phyloP scores from a whole-genome alignment of 106 monocot species.

The Posidonia australis region DNA sequence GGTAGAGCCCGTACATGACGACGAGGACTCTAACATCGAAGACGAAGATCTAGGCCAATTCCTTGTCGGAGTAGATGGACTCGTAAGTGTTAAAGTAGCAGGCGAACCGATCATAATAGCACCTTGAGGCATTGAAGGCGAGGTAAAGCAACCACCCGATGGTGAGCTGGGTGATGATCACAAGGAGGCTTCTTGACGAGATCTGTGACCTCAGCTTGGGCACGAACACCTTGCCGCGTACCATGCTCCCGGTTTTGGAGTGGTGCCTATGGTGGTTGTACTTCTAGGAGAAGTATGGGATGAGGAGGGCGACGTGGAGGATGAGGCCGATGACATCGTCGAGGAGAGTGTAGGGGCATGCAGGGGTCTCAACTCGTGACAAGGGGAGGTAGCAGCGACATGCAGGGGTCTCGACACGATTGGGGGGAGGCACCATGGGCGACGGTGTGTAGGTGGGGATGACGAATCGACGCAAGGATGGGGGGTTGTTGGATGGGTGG shows the following conservation, averaged over 20 bases:
- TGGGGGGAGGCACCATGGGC: no score
- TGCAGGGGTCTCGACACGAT: no score
- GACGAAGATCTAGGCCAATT: slow-evolving; percentile 52
- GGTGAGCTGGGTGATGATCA: no score
- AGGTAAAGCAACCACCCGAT: no score
- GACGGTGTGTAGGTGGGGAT: no score
- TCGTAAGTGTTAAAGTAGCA: slow-evolving; percentile 58
- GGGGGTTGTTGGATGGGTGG: no score
- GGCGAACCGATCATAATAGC: slow-evolving; percentile 64
- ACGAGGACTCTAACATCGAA: slow-evolving; percentile 48
- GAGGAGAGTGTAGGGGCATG: slow-evolving; percentile 36
- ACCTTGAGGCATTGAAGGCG: no score
- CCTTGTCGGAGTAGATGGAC: slow-evolving; percentile 50
- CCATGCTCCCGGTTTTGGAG: no score
- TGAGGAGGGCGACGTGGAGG: slow-evolving; percentile 62
- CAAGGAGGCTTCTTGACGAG: slow-evolving; percentile 29
- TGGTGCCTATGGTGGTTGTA: slow-evolving; percentile 83
- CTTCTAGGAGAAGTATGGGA: slow-evolving; percentile 95
- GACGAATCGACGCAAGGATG: no score
- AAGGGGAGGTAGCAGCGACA: no score
- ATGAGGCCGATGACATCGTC: slow-evolving; percentile 63
- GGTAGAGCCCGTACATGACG: slow-evolving; percentile 13
- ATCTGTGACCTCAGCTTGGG: slow-evolving; percentile 66
- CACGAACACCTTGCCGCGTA: no score
- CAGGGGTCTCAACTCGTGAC: no score